Percentiles rank a stretch among this genome's conserved stretches.
Conservation (phyloP, 2,329 filamentous ascomycete species). For the Neonectria ditissima region DNA sequence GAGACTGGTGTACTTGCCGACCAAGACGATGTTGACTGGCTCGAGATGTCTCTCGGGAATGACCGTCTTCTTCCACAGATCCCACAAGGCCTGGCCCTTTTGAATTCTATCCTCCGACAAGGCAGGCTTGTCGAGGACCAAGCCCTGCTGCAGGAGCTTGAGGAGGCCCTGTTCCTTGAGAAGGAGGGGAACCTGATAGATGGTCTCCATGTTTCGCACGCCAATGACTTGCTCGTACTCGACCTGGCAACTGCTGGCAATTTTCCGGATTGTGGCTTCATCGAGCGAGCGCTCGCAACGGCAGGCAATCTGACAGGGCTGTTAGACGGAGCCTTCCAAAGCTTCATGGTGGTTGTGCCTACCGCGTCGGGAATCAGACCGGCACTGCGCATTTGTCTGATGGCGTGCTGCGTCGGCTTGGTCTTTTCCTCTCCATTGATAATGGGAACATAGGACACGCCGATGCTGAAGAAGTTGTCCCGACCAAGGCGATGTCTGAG, state of each 20-base stretch:
- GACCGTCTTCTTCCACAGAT: constrained; percentile 80
- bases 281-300: constrained; percentile 85
- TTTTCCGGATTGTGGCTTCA: constrained; percentile 81
- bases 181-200: constrained; percentile 95
- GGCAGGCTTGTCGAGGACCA: constrained; percentile 71
- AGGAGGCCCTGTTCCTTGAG: constrained; percentile 85
- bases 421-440: constrained; percentile 84
- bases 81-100: constrained; percentile 79
- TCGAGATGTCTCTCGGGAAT: constrained; percentile 73
- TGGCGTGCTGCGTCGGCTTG: constrained; percentile 94
- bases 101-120: constrained; percentile 66
- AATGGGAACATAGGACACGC: constrained; percentile 89
- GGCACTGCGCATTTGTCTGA: constrained; percentile 84
- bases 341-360: constrained; percentile 37
- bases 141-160: constrained; percentile 70
- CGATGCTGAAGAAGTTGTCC: constrained; percentile 88
- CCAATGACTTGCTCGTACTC: constrained; percentile 86
- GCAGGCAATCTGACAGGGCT: constrained; percentile 79
- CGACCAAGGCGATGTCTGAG: constrained; percentile 78
- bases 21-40: constrained; percentile 82
- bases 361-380: constrained; percentile 80
- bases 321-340: constrained; percentile 12
- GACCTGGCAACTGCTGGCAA: constrained; percentile 90
- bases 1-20: constrained; percentile 90
- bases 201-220: constrained; percentile 90